Conservation (phyloP, 495 filamentous ascomycete genomes). For the Lindgomyces ingoldianus region DNA sequence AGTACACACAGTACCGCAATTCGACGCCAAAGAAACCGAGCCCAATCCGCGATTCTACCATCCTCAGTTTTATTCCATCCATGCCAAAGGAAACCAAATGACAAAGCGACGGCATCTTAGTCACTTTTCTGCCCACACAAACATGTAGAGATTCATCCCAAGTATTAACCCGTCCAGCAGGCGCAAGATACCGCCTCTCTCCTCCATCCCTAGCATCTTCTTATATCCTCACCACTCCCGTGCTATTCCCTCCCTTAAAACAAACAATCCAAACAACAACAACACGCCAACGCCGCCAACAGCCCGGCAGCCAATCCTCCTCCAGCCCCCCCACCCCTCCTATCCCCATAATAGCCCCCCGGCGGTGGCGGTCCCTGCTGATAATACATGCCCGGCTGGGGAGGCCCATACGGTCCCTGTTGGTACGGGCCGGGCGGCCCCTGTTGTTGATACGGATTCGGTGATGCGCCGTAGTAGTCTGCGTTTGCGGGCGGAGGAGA, state of each 20-base stretch:
- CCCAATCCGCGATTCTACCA: no score
- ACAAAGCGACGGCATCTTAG: neutral
- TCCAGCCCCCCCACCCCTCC: slow-evolving; percentile 39
- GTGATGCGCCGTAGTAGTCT: slow-evolving; percentile 27
- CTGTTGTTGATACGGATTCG: slow-evolving; percentile 18
- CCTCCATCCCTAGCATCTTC: neutral
- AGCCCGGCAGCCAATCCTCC: slow-evolving; percentile 53
- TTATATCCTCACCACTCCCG: neutral
- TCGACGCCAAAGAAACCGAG: no score
- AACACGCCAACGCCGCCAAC: slow-evolving; percentile 54
- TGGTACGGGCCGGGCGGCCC: neutral
- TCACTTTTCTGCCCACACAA: neutral
- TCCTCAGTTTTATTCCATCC: no score
- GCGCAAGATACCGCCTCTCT: neutral
- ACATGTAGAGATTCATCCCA: neutral
- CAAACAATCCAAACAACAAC: slow-evolving; percentile 58
- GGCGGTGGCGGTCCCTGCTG: slow-evolving; percentile 35
- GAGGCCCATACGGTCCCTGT: slow-evolving; percentile 6
- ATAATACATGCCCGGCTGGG: slow-evolving; percentile 41
- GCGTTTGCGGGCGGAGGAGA: slow-evolving; percentile 9
- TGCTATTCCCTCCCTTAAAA: slow-evolving; percentile 42
- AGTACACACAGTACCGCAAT: no score
- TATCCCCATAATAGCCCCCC: slow-evolving; percentile 49
- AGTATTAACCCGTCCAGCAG: neutral
- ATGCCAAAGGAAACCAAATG: no score